Evolutionary conservation across 352 stramenopile species (phyloP), one percentile per base, ranked within the genome.

Genomic region (Globisporangium irregulare): DNA sequence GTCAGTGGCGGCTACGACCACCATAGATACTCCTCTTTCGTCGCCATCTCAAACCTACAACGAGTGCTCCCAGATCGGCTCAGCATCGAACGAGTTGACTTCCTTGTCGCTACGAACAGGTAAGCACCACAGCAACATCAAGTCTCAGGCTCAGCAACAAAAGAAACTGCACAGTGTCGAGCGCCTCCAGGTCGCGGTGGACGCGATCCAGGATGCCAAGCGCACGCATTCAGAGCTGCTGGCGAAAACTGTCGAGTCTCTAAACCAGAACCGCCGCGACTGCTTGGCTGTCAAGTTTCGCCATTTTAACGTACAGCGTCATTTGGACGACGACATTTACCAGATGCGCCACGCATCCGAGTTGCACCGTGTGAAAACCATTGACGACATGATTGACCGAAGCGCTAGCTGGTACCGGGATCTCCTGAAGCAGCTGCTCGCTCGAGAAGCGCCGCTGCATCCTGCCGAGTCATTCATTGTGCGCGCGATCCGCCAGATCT

Each of bases 281-380:
- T 91, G 83, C 62, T 65, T 93, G 27, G 62, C 68, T 2, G 32
- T 69, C 50, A 92, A 93, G 64, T 90, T 81, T 68, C 65, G 74
- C 48, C 74, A 76, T 43, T 74, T 91, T 15, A 18, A 62, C 22
- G 64, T 87, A 24, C 59, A 74, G 12, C 68, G 73, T 29, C 73
- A 88, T 51, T 53, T 80, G 24, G 51, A 72, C 8, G 59, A 76
- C 1, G 82, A 90, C 57, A 62, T 93, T 38, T 59, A 62, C 12
- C 50, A 69, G 12, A 90, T 93, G 85, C 82, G 84, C n/a, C 59
- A 70, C 24, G 56, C 57, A 0, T 81, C 85, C 3, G 85, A 93
- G 64, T 22, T 58, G 20, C 63, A 80, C 1, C 83, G 83, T 20
- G 53, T 77, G 4, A 66, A 74, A 4, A 58, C 53, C 18, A 76